Evolutionary conservation across 805 yeast genomes (phyloP).

Genomic region (Yarrowia sp.): DNA sequence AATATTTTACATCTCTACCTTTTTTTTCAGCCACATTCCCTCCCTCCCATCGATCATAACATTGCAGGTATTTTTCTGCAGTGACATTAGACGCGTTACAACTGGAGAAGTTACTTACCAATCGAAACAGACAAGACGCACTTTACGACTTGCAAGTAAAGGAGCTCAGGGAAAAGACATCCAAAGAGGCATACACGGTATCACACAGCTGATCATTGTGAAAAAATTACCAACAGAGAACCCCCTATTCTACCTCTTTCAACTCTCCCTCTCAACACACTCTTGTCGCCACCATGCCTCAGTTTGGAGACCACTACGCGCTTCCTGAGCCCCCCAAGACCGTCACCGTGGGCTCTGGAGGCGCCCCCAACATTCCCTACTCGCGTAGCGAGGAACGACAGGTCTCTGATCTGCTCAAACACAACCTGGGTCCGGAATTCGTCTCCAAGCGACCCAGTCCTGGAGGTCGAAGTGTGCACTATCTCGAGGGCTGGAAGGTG

Average conservation of each 20-base stretch:
- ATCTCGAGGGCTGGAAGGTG: slow-evolving; percentile 78
- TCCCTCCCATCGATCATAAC: slow-evolving; percentile 17
- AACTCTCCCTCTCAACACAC: too few relatives aligned
- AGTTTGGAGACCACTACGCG: slow-evolving; percentile 37
- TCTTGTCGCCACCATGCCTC: slow-evolving; percentile 22
- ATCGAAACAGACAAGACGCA: too few relatives aligned
- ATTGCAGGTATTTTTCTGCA: slow-evolving; percentile 27
- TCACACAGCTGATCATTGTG: too few relatives aligned
- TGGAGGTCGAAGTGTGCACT: slow-evolving; percentile 60
- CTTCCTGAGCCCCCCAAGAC: slow-evolving; percentile 24
- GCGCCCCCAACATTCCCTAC: slow-evolving; percentile 23
- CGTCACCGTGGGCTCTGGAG: slow-evolving; percentile 6
- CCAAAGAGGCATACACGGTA: too few relatives aligned
- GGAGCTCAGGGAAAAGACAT: too few relatives aligned
- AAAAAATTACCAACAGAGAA: too few relatives aligned
- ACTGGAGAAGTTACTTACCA: too few relatives aligned
- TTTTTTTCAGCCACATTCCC: too few relatives aligned
- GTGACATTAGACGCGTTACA: slow-evolving; percentile 2
- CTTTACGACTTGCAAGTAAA: too few relatives aligned
- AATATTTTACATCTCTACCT: too few relatives aligned
- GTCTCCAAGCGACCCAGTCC: slow-evolving; percentile 65
- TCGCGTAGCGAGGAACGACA: slow-evolving; percentile 28
- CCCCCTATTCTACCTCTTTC: too few relatives aligned
- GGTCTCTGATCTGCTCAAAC: slow-evolving; percentile 30
- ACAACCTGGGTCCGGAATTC: slow-evolving; percentile 50